Evolutionary conservation across 306 rosid genomes (phyloP).

Genomic region (Calophaca sinica): DNA sequence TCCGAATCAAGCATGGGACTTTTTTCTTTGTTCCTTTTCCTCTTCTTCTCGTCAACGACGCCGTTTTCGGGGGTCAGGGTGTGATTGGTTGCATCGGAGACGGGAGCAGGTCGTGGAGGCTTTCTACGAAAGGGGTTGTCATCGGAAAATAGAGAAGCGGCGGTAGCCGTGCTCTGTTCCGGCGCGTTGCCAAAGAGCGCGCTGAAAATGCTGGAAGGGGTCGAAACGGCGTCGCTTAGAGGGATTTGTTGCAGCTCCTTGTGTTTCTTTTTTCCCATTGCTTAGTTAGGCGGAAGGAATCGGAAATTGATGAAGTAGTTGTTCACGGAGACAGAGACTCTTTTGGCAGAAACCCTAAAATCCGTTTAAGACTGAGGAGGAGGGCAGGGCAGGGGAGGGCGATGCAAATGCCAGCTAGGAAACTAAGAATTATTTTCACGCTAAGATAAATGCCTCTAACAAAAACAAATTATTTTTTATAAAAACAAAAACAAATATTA

Average conservation of each 20-base stretch:
- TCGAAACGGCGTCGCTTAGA: conserved; percentile 47
- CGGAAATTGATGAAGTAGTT: not conserved
- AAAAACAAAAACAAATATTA: no score
- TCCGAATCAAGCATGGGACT: conserved; percentile 13
- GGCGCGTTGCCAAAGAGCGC: conserved; percentile 61
- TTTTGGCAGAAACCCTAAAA: conserved; percentile 40
- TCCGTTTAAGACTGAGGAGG: not conserved
- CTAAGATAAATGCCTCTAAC: no score
- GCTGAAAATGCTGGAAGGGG: conserved; percentile 60
- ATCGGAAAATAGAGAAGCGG: conserved; percentile 73
- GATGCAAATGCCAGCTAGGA: not conserved
- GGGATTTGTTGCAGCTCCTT: conserved; percentile 45
- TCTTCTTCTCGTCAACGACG: conserved; percentile 46
- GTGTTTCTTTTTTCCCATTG: conserved; percentile 69
- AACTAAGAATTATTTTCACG: not conserved
- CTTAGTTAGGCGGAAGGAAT: conserved; percentile 3
- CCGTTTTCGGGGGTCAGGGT: conserved; percentile 7
- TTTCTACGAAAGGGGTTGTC: conserved; percentile 71
- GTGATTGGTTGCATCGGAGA: conserved; percentile 13
- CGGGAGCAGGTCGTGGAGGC: conserved; percentile 39
- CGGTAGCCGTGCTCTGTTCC: conserved; percentile 35
- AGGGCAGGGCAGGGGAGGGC: not conserved
- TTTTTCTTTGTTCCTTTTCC: conserved; percentile 55
- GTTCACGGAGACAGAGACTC: not conserved
- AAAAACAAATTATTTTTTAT: no score